phyloP scores from a whole-genome alignment of 2,329 filamentous ascomycete species.

The Ceratocystis alfenasii region DNA sequence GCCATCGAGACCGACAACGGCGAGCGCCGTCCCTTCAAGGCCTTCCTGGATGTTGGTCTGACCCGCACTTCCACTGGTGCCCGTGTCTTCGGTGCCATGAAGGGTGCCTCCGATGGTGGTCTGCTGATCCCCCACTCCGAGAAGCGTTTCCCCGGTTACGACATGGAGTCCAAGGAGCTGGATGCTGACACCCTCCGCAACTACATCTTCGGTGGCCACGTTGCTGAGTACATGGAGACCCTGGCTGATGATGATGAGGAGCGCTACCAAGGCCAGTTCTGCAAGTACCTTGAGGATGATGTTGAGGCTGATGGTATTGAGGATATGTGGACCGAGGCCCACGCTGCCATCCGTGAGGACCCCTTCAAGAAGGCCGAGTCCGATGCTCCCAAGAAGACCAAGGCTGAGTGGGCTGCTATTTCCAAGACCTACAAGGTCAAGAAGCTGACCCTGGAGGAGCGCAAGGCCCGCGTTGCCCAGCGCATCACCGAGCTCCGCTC shows the following conservation, averaged over 20 bases:
- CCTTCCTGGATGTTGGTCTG: conserved; percentile 95
- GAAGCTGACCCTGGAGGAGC: conserved; percentile 78
- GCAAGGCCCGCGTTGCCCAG: conserved; percentile 68
- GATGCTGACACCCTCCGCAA: conserved; percentile 93
- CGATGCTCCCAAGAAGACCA: conserved; percentile 77
- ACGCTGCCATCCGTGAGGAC: conserved; percentile 94
- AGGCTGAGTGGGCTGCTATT: conserved; percentile 94
- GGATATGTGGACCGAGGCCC: conserved; percentile 90
- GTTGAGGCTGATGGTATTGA: conserved; percentile 92
- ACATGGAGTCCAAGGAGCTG: conserved; percentile 95
- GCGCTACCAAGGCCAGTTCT: conserved; percentile 97
- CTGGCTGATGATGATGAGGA: conserved; percentile 99
- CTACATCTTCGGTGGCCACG: conserved; percentile 98
- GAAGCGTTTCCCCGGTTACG: conserved; percentile 98
- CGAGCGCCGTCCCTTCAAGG: conserved; percentile 98
- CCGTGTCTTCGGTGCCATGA: conserved; percentile 98
- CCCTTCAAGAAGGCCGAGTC: conserved; percentile 84
- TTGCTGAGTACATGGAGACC: conserved; percentile 99
- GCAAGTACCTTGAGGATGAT: conserved; percentile 93
- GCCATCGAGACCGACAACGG: conserved; percentile 80
- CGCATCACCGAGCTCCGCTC: conserved; percentile 72
- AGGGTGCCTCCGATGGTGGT: conserved; percentile 97
- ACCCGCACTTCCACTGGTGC: conserved; percentile 94
- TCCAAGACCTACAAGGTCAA: conserved; percentile 71
- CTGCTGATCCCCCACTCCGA: conserved; percentile 96